A percentile compares a stretch with the other conserved stretches of the same genome.
Conservation (phyloP, 1,139 yeast genomes). For the Saccharomyces pastorianus region DNA sequence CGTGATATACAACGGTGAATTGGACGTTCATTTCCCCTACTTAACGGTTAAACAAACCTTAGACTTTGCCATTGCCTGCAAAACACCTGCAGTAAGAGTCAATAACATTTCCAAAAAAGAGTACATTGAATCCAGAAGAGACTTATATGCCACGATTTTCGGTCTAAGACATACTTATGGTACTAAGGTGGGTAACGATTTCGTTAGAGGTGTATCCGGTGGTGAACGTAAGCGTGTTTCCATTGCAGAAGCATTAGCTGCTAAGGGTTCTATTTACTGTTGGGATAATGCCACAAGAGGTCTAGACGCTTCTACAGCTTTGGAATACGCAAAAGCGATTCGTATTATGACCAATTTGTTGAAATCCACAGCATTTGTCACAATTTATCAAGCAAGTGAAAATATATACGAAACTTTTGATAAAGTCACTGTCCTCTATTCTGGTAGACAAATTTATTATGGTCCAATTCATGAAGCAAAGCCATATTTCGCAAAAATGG, state of each 20-base stretch:
- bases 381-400: conserved; percentile 43
- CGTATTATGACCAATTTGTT: conserved; percentile 35
- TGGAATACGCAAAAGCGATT: conserved; percentile 40
- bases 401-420: conserved; percentile 42
- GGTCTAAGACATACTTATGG: conserved; percentile 59
- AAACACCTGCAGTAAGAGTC: conserved; percentile 37
- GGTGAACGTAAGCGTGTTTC: conserved; percentile 83
- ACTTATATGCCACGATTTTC: conserved; percentile 44
- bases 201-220: conserved; percentile 73
- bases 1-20: conserved; percentile 45
- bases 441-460: conserved; percentile 40
- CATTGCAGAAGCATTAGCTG: conserved; percentile 52
- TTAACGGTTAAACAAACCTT: conserved; percentile 46
- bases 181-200: conserved; percentile 65
- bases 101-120: conserved; percentile 35
- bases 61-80: conserved; percentile 35
- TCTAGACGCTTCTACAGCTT: conserved; percentile 51
- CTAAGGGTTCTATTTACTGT: conserved; percentile 45
- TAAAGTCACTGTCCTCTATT: conserved; percentile 38
- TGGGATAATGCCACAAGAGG: conserved; percentile 63
- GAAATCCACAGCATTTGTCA: conserved; percentile 37
- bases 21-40: conserved; percentile 48
- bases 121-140: conserved; percentile 44
- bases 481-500: conserved; percentile 40
- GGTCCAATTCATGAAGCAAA: conserved; percentile 39